Conservation (phyloP, 2,329 filamentous ascomycete species). For the Conoideocrella luteorostrata region DNA sequence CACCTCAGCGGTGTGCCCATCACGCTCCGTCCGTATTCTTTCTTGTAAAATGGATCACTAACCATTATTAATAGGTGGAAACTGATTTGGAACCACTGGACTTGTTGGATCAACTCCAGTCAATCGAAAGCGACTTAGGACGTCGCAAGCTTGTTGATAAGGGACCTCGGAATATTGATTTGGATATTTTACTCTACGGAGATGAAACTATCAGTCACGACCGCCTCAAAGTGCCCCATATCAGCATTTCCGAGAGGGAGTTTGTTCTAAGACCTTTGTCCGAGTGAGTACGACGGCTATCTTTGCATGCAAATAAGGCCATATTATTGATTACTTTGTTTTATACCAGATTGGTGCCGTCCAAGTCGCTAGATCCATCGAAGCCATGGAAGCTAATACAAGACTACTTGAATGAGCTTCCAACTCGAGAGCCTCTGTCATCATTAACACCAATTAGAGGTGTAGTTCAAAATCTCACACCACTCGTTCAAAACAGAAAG, state of each 20-base stretch:
- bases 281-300: slow-evolving; percentile 50
- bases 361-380: slow-evolving; percentile 42
- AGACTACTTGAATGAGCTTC: slow-evolving; percentile 56
- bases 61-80: slow-evolving; percentile 64
- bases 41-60: too few relatives aligned
- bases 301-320: neutral
- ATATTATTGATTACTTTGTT: neutral
- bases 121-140: slow-evolving; percentile 74
- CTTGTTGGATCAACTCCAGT: slow-evolving; percentile 74
- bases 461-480: slow-evolving; percentile 45
- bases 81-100: slow-evolving; percentile 69
- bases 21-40: neutral
- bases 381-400: slow-evolving; percentile 55
- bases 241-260: slow-evolving; percentile 79
- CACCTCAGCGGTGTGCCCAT: too few relatives aligned
- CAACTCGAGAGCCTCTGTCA: slow-evolving; percentile 44
- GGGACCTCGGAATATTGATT: slow-evolving; percentile 87
- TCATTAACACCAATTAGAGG: slow-evolving; percentile 51
- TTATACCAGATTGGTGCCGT: slow-evolving; percentile 45
- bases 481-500: slow-evolving; percentile 49
- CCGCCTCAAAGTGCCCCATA: slow-evolving; percentile 78
- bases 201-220: slow-evolving; percentile 58
- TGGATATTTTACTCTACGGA: slow-evolving; percentile 85
- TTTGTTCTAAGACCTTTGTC: slow-evolving; percentile 86
- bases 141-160: slow-evolving; percentile 84